Conservation (phyloP, 768 basidiomycete species). For the Brasilioporus rufonigricans region DNA sequence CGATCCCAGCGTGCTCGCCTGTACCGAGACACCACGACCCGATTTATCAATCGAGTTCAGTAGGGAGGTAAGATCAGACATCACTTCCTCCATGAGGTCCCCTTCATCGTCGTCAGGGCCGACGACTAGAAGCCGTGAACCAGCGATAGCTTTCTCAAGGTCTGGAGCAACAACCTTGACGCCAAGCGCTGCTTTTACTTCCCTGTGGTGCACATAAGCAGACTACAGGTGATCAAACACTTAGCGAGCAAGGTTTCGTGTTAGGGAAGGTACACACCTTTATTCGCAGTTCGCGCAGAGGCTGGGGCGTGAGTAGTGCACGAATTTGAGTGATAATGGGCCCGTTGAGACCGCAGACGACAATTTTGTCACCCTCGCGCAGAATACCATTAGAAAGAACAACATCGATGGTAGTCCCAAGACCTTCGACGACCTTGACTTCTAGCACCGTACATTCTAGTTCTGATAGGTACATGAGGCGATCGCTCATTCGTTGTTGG, state of each 20-base stretch:
- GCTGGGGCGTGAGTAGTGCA: constrained; percentile 94
- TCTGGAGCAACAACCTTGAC: constrained; percentile 95
- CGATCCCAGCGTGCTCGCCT: constrained; percentile 95
- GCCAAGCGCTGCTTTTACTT: constrained; percentile 95
- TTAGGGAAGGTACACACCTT: constrained; percentile 55
- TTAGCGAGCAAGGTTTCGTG: constrained; percentile 1
- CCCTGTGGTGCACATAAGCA: constrained; percentile 94
- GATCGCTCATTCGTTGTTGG: constrained; percentile 96
- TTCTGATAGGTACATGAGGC: constrained; percentile 96
- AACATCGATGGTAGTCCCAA: constrained; percentile 97
- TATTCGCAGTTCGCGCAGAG: constrained; percentile 90
- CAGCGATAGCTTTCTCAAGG: constrained; percentile 96
- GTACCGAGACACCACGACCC: constrained; percentile 96
- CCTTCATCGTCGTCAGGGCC: constrained; percentile 98
- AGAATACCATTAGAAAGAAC: constrained; percentile 93
- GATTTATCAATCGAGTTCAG: constrained; percentile 91
- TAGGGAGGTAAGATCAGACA: constrained; percentile 90
- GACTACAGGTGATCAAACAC: constrained; percentile 49
- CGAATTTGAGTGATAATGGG: constrained; percentile 95
- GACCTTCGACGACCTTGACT: constrained; percentile 97
- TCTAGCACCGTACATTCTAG: constrained; percentile 97
- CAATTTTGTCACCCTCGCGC: constrained; percentile 89
- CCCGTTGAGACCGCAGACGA: constrained; percentile 95
- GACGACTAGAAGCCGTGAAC: constrained; percentile 87
- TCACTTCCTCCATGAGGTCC: constrained; percentile 89